phyloP scores from a whole-genome alignment of 352 stramenopile genomes.

The Pythium vanterpoolii region DNA sequence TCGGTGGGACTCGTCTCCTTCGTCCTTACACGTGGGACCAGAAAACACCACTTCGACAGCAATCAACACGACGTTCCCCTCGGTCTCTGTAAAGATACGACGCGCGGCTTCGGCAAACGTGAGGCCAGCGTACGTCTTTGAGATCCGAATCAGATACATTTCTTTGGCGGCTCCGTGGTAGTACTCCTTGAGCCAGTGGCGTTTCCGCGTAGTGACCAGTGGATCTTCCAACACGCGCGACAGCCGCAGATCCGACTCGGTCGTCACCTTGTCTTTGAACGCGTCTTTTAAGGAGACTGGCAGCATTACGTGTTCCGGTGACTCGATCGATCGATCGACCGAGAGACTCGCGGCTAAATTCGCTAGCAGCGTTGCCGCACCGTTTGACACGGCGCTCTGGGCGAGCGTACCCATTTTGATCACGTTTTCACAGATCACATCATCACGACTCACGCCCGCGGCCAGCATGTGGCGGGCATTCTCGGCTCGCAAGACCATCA shows the following conservation, averaged over 20 bases:
- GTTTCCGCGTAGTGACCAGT: neutral
- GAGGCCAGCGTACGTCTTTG: constrained; percentile 68
- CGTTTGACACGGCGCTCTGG: constrained; percentile 68
- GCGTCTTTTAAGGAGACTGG: constrained; percentile 27
- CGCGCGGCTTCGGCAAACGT: constrained; percentile 61
- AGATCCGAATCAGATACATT: constrained; percentile 83
- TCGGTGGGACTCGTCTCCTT: constrained; percentile 12
- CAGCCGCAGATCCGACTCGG: constrained; percentile 9
- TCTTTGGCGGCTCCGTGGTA: constrained; percentile 77
- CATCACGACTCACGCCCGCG: constrained; percentile 66
- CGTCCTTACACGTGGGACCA: constrained; percentile 29
- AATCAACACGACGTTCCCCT: constrained; percentile 70
- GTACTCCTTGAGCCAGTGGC: constrained; percentile 68
- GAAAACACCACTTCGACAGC: constrained; percentile 75
- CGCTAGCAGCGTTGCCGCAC: constrained; percentile 80
- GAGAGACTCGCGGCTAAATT: constrained; percentile 83
- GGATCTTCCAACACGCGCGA: constrained; percentile 4
- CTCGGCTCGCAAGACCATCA: constrained; percentile 75
- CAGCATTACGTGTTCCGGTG: neutral
- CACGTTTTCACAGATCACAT: constrained; percentile 86
- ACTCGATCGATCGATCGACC: constrained; percentile 30
- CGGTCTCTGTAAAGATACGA: constrained; percentile 65
- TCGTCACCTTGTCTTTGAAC: constrained; percentile 21
- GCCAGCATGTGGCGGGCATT: constrained; percentile 78
- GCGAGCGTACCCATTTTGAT: constrained; percentile 88